Percentiles rank a stretch among this genome's conserved stretches.
Conservation (phyloP, 768 basidiomycete genomes). For the Porphyrellus cyaneotinctus region DNA sequence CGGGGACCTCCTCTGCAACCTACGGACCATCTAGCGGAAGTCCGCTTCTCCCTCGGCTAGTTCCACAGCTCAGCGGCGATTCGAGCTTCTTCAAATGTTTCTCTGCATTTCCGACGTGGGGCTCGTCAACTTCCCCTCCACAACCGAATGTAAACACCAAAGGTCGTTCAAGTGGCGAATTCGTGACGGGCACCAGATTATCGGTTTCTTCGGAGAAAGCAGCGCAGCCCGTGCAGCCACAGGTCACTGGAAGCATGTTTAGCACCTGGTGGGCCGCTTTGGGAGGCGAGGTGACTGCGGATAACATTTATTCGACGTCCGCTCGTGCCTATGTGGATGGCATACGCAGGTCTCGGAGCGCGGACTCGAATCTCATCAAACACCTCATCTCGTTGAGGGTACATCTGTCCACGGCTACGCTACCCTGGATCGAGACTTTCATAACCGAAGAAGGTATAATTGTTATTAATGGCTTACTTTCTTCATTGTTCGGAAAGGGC, state of each 20-base stretch:
- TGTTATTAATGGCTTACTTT: constrained; percentile 53
- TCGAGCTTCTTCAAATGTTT: constrained; percentile 62
- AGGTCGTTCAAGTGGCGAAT: constrained; percentile 38
- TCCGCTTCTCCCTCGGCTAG: constrained; percentile 57
- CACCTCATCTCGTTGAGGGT: constrained; percentile 80
- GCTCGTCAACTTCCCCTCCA: constrained; percentile 35
- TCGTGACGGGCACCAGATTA: constrained; percentile 24
- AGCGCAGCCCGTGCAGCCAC: constrained; percentile 47
- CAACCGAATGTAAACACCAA: constrained; percentile 28
- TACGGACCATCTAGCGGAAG: constrained; percentile 57
- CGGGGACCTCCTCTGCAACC: constrained; percentile 43
- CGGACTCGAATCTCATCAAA: constrained; percentile 63
- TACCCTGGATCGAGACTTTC: constrained; percentile 78
- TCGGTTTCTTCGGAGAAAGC: constrained; percentile 31
- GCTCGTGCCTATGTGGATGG: constrained; percentile 62
- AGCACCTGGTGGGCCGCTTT: constrained; percentile 72
- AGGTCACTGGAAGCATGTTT: constrained; percentile 74
- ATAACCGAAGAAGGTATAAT: constrained; percentile 60
- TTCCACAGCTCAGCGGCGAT: constrained; percentile 75
- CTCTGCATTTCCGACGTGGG: constrained; percentile 60
- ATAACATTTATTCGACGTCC: constrained; percentile 41
- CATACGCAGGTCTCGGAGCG: constrained; percentile 50
- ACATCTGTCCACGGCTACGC: constrained; percentile 76
- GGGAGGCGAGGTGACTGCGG: constrained; percentile 42
- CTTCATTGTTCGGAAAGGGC: constrained; percentile 59